A percentile compares a stretch with the other conserved stretches of the same genome.
phyloP scores from a whole-genome alignment of 257 asterid species.

The Solanum dulcamara region DNA sequence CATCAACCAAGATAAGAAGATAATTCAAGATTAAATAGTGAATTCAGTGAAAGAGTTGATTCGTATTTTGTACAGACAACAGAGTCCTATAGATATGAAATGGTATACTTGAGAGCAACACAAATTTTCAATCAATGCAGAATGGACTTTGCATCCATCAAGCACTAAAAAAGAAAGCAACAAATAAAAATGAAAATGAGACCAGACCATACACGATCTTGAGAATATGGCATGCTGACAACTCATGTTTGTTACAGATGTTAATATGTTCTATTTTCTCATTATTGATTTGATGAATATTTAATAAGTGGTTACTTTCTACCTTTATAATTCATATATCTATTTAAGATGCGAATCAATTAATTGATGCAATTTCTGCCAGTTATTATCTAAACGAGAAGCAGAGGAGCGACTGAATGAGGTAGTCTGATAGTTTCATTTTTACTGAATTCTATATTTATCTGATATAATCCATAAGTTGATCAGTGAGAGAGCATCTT shows the following conservation, averaged over 20 bases:
- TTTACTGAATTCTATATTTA: not conserved
- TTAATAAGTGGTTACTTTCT: not conserved
- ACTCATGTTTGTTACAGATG: not conserved
- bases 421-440: slow-evolving; percentile 31
- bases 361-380: slow-evolving; percentile 18
- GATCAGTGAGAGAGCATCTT: not conserved
- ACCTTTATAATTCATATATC: not conserved
- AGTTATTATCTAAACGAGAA: slow-evolving; percentile 84
- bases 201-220: not conserved
- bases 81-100: not conserved
- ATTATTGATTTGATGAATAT: not conserved
- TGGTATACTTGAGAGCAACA: slow-evolving; percentile 1
- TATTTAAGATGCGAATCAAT: not conserved
- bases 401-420: slow-evolving; percentile 86
- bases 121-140: not conserved
- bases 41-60: not conserved
- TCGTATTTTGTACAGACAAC: slow-evolving; percentile 2
- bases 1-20: not conserved
- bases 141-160: not conserved
- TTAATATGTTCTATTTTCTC: not conserved
- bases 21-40: not conserved
- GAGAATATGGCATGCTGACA: not conserved
- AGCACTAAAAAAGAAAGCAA: not conserved
- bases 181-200: not conserved
- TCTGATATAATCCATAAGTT: slow-evolving; percentile 8